Conservation (phyloP, 2,329 filamentous ascomycete species). For the Aureobasidium vineae region DNA sequence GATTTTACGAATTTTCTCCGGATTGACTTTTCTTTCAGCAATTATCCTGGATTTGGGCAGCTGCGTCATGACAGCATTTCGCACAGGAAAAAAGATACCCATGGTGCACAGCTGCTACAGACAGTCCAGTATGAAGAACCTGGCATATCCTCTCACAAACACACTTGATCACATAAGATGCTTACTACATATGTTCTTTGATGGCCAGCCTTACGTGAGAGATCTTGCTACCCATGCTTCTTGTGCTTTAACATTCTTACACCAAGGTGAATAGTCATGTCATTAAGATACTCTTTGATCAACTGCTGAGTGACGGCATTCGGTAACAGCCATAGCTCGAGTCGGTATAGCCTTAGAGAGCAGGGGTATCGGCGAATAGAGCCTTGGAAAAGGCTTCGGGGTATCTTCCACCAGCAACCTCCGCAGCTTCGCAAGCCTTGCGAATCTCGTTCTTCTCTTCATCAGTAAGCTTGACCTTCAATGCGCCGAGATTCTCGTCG, state of each 20-base stretch:
- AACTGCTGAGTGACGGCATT: not conserved
- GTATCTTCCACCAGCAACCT: constrained; percentile 42
- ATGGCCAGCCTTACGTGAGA: not conserved
- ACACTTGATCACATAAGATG: not conserved
- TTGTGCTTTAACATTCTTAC: not conserved
- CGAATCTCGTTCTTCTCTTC: constrained; percentile 43
- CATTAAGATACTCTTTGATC: not conserved
- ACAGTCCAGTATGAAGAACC: not conserved
- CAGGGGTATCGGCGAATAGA: constrained; percentile 40
- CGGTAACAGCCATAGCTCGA: not conserved
- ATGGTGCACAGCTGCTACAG: not conserved
- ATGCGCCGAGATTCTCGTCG: constrained; percentile 46
- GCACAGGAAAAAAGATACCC: not conserved
- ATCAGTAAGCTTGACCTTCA: constrained; percentile 39
- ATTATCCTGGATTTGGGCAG: too few relatives aligned
- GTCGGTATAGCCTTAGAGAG: constrained; percentile 27
- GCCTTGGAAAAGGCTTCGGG: constrained; percentile 39
- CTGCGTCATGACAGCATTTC: too few relatives aligned
- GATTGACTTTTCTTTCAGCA: too few relatives aligned
- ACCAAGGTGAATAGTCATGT: not conserved
- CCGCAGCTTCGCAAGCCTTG: constrained; percentile 38
- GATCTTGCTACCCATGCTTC: not conserved
- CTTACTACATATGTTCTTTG: not conserved
- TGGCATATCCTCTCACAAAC: not conserved
- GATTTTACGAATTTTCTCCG: too few relatives aligned